Conservation (phyloP, 441 rosid species). For the Capsella rubella region DNA sequence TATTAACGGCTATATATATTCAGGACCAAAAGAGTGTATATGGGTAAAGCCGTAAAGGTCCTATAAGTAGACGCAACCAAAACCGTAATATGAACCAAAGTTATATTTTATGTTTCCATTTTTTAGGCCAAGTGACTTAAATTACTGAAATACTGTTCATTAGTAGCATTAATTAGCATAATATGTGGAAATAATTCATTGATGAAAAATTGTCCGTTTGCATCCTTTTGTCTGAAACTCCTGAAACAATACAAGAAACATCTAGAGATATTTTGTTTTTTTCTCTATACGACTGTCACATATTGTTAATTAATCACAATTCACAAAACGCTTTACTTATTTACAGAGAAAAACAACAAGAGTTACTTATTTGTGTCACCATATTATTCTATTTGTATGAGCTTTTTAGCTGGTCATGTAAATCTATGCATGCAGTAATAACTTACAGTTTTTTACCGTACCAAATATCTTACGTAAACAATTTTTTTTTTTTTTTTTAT, state of each 20-base stretch:
- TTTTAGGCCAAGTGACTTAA: too few relatives aligned
- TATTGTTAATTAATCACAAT: background rate
- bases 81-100: too few relatives aligned
- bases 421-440: background rate
- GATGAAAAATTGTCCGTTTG: slow-evolving; percentile 26
- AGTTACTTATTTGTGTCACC: background rate
- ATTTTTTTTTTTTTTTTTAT: too few relatives aligned
- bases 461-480: background rate
- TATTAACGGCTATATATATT: too few relatives aligned
- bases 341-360: background rate
- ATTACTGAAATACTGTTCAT: background rate
- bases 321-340: background rate
- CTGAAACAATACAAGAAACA: slow-evolving; percentile 36
- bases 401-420: background rate
- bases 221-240: slow-evolving; percentile 23
- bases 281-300: background rate
- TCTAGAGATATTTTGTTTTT: slow-evolving; percentile 25
- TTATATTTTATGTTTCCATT: too few relatives aligned
- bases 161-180: background rate
- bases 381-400: background rate
- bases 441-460: slow-evolving; percentile 7
- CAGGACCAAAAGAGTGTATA: too few relatives aligned
- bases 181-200: slow-evolving; percentile 8
- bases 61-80: too few relatives aligned
- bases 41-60: too few relatives aligned